Conservation (phyloP, 2,329 filamentous ascomycete species). For the Leptodontidium sp. region DNA sequence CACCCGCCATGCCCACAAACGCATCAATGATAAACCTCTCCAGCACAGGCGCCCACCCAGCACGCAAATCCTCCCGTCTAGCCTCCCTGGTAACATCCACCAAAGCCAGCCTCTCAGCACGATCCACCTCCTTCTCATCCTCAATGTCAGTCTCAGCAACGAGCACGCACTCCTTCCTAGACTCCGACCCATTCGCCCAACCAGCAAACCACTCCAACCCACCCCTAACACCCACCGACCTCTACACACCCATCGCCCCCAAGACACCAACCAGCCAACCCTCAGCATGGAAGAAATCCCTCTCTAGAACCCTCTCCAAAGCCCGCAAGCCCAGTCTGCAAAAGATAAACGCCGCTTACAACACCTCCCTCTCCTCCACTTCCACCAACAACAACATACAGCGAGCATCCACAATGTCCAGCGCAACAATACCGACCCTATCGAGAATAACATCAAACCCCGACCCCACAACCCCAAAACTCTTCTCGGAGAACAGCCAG, state of each 20-base stretch:
- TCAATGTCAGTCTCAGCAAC: not conserved
- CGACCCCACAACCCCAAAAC: slow-evolving; percentile 10
- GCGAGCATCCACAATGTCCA: not conserved
- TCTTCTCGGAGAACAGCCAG: not conserved
- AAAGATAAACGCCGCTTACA: slow-evolving; percentile 34
- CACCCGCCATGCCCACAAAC: slow-evolving; percentile 21
- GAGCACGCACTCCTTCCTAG: slow-evolving; percentile 39
- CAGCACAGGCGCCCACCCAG: slow-evolving; percentile 18
- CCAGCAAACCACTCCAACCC: slow-evolving; percentile 5
- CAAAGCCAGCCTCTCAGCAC: slow-evolving; percentile 25
- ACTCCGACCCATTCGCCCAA: slow-evolving; percentile 41
- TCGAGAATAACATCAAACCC: slow-evolving; percentile 18
- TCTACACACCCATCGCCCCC: slow-evolving; percentile 29
- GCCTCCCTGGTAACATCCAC: slow-evolving; percentile 33
- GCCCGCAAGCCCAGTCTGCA: slow-evolving; percentile 39
- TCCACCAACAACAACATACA: not conserved
- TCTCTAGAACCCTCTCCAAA: slow-evolving; percentile 32
- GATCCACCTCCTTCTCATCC: slow-evolving; percentile 9
- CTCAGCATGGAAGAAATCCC: slow-evolving; percentile 36
- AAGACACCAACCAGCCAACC: slow-evolving; percentile 38
- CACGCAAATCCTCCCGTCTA: slow-evolving; percentile 36
- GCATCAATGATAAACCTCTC: slow-evolving; percentile 22
- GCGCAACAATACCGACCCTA: not conserved
- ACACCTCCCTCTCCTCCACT: slow-evolving; percentile 1
- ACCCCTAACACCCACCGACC: slow-evolving; percentile 18